Evolutionary conservation across 768 basidiomycete species (phyloP), one percentile per base, ranked within the genome.

Genomic region (Boletus edulis): DNA sequence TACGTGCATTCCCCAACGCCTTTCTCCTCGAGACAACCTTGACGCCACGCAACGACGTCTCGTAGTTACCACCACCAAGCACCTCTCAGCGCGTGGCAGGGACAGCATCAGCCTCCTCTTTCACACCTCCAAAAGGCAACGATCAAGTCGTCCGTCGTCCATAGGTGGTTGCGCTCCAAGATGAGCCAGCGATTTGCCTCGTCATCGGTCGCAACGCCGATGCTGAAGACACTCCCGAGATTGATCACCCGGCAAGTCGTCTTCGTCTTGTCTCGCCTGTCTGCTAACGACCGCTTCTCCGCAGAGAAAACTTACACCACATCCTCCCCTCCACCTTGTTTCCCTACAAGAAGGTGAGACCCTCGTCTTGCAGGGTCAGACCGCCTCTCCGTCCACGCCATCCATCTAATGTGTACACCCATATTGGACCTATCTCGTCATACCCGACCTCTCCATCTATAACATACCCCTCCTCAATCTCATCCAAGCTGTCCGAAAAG

Each of bases 401-500:
- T 34, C 27, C n/a, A 15, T 45, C 54, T 62, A 10, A 58, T 41
- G 12, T 3, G 0, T 5, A 15, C 7, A 31, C 22, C 5, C 22
- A 70, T 70, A 47, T 35, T 70, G 70, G 69, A 63, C 67, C 37
- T 71, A 69, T 47, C 53, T 71, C 18, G 57, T 68, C 22, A 22
- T 58, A 15, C 70, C 70, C 18, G 39, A 50, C 31, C 56, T 69
- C 29, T n/a, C 59, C 46, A 44, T 61, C 2, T 72, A 68, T 46
- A 70, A 38, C 44, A 60, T 51, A 38, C 65, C 68, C 12, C 53
- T 71, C 2, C 58, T 63, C 2, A 57, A 54, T 20, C 59, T 72
- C 35, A 44, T 72, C 15, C 51, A 50, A 13, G 32, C 49, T n/a
- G 55, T 72, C 17, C 66, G 66, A 35, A 55, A 39, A 24, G 70